Percentiles rank a stretch among this genome's conserved stretches.
phyloP scores from a whole-genome alignment of 169 alveolate genomes.

The Neospora caninum region DNA sequence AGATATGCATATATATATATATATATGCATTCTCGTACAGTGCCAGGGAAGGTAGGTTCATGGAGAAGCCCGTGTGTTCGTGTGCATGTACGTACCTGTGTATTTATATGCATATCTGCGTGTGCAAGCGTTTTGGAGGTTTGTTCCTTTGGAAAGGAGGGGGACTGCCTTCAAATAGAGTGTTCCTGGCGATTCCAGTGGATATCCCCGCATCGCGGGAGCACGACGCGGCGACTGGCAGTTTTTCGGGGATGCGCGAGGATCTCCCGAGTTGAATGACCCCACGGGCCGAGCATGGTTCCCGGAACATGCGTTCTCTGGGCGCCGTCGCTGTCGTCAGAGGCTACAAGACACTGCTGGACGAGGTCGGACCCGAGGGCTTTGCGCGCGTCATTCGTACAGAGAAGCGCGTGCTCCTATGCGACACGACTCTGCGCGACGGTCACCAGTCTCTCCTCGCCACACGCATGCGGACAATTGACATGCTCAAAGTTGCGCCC shows the following conservation, averaged over 20 bases:
- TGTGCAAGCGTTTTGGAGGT: no score
- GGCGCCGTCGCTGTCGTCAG: background rate
- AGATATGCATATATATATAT: background rate
- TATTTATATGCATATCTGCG: background rate
- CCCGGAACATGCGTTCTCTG: background rate
- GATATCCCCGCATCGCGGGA: no score
- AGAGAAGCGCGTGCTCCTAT: background rate
- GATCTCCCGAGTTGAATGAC: no score
- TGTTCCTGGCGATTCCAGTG: no score
- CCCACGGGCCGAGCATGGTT: no score
- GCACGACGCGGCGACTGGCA: no score
- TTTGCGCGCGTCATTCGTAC: conserved; percentile 18
- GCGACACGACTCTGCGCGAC: conserved; percentile 43
- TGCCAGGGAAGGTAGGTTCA: no score
- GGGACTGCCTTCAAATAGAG: no score
- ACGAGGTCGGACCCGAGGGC: conserved; percentile 34
- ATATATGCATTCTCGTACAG: background rate
- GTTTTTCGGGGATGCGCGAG: no score
- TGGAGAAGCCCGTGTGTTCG: no score
- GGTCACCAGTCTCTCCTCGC: conserved; percentile 56
- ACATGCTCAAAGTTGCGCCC: conserved; percentile 47
- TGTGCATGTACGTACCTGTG: background rate
- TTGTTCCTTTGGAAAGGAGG: no score
- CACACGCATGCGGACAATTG: conserved; percentile 44
- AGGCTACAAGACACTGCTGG: conserved; percentile 29